A percentile compares a stretch with the other conserved stretches of the same genome.
These are phyloP conservation scores for Hippophae tibetana DNA, from an alignment of 306 rosid species.

Conservation along the genomic window DNA sequence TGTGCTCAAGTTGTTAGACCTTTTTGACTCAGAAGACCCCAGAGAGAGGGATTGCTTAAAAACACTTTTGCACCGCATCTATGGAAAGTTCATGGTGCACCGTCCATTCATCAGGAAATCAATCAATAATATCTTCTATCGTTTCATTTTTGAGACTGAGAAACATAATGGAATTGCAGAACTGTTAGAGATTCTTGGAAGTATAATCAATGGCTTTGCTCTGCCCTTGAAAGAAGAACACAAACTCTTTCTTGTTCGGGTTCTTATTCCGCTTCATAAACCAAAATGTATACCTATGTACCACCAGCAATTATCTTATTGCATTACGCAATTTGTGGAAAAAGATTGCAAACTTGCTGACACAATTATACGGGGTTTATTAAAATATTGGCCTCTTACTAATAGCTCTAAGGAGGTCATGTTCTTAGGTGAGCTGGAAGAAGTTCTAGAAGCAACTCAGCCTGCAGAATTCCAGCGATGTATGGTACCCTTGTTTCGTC, in stretches of 20 bases:
- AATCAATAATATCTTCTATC: conserved; percentile 80
- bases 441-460: conserved; percentile 49
- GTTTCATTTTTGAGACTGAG: conserved; percentile 90
- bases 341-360: conserved; percentile 99
- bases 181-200: conserved; percentile 86
- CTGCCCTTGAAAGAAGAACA: conserved; percentile 97
- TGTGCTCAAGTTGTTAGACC: conserved; percentile 76
- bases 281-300: conserved; percentile 86
- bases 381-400: conserved; percentile 90
- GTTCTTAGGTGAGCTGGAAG: conserved; percentile 97
- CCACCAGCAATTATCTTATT: conserved; percentile 93
- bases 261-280: conserved; percentile 92
- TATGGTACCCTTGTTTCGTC: conserved; percentile 48
- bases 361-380: conserved; percentile 74
- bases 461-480: conserved; percentile 53
- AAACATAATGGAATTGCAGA: conserved; percentile 95
- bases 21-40: conserved; percentile 95
- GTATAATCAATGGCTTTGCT: conserved; percentile 95
- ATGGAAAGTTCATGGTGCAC: conserved; percentile 96
- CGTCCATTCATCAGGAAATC: conserved; percentile 94
- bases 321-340: conserved; percentile 90
- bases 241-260: conserved; percentile 87
- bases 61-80: conserved; percentile 90
- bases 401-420: conserved; percentile 97
- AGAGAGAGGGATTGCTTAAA: conserved; percentile 94